These are phyloP conservation scores for Boletus mariae DNA, from an alignment of 1,284 basidiomycete species.

Conservation along the genomic window DNA sequence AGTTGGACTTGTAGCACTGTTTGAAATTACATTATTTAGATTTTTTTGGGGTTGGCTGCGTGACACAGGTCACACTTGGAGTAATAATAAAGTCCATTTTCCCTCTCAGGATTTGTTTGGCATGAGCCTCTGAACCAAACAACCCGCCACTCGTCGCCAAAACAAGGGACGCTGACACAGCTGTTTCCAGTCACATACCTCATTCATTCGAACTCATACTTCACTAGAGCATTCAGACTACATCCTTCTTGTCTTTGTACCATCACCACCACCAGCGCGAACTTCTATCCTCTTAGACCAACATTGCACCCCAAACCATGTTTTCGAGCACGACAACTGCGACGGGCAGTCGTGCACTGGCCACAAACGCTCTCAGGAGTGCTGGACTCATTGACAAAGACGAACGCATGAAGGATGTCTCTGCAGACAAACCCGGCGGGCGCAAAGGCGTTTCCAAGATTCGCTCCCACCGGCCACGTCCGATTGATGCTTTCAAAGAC, in stretches of 20 bases:
- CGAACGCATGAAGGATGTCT: constrained; percentile 63
- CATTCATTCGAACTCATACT: constrained; percentile 17
- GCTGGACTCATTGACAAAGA: constrained; percentile 74
- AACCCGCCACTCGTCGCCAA: constrained; percentile 18
- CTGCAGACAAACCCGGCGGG: constrained; percentile 58
- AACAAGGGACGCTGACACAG: constrained; percentile 26
- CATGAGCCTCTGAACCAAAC: constrained; percentile 24
- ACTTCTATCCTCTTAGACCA: background rate
- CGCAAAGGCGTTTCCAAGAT: constrained; percentile 60
- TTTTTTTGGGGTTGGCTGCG: constrained; percentile 4
- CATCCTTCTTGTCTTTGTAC: constrained; percentile 21
- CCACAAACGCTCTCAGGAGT: constrained; percentile 54
- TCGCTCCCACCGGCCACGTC: constrained; percentile 55
- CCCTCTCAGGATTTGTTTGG: constrained; percentile 22
- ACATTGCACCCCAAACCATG: constrained; percentile 30
- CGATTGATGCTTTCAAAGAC: constrained; percentile 58
- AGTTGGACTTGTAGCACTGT: constrained; percentile 1
- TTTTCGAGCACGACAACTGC: constrained; percentile 52
- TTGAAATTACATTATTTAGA: constrained; percentile 18
- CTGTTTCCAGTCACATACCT: constrained; percentile 11
- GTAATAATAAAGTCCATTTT: constrained; percentile 2
- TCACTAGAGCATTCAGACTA: constrained; percentile 24
- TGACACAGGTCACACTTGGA: constrained; percentile 23
- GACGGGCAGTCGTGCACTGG: constrained; percentile 54
- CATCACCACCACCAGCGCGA: background rate